A percentile compares a stretch with the other conserved stretches of the same genome.
Evolutionary conservation across 2,329 filamentous ascomycete genomes (phyloP).

Genomic region (Fusarium sp.): DNA sequence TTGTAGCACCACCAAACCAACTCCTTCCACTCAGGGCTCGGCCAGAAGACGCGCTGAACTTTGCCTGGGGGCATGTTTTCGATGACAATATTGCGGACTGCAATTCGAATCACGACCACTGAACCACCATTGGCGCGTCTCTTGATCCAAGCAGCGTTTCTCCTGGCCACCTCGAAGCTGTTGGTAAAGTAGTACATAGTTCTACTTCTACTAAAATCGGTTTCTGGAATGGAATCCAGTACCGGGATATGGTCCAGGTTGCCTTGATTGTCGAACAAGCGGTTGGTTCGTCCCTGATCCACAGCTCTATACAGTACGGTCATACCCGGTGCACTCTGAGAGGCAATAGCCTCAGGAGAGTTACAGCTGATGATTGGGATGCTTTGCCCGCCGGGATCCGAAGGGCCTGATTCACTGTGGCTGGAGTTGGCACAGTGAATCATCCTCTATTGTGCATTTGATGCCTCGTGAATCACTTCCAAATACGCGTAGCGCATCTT

Average conservation of each 20-base stretch:
- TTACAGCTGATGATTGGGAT: neutral
- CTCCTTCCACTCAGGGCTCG: conserved; percentile 31
- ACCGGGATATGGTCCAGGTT: neutral
- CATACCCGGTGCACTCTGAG: neutral
- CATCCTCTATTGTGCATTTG: too few species aligned
- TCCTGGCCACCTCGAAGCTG: conserved; percentile 26
- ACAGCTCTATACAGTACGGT: conserved; percentile 20
- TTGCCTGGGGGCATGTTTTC: conserved; percentile 14
- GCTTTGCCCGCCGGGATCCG: too few species aligned
- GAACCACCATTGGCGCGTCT: conserved; percentile 4
- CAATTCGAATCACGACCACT: conserved; percentile 27
- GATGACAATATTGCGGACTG: conserved; percentile 18
- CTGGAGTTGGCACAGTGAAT: too few species aligned
- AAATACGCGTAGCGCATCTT: conserved; percentile 31
- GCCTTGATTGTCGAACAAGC: neutral
- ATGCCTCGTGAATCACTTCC: too few species aligned
- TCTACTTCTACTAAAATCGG: conserved; percentile 19
- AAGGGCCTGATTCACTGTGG: too few species aligned
- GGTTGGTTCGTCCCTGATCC: neutral
- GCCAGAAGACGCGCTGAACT: conserved; percentile 18
- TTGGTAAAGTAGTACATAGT: conserved; percentile 27
- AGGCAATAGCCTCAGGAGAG: neutral
- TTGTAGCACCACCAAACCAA: conserved; percentile 23
- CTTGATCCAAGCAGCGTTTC: conserved; percentile 36
- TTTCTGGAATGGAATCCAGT: neutral